Percentiles rank a stretch among this genome's conserved stretches.
These are phyloP conservation scores for Colletotrichum sp. DNA, from an alignment of 2,329 filamentous ascomycete species.

Conservation along the genomic window DNA sequence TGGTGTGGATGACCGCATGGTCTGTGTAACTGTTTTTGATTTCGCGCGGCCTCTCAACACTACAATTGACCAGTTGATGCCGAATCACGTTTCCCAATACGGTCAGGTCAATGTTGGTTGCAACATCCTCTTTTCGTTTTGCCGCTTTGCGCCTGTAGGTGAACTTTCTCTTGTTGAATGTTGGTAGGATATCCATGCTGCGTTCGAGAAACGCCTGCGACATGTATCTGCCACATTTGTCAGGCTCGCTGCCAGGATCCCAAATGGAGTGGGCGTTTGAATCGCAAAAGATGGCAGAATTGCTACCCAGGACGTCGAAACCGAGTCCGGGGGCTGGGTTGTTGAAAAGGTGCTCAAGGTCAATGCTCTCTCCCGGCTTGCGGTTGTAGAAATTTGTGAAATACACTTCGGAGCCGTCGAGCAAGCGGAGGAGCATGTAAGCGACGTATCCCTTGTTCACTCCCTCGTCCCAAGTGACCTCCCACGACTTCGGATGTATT, in stretches of 20 bases:
- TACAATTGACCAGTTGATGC: background rate
- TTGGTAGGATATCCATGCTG: background rate
- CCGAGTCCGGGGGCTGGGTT: background rate
- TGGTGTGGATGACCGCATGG: background rate
- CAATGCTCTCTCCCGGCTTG: background rate
- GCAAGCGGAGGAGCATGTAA: background rate
- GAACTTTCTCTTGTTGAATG: fast-evolving
- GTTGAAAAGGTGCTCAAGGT: background rate
- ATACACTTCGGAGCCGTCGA: background rate
- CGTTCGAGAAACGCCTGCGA: background rate
- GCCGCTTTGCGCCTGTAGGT: background rate
- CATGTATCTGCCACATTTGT: background rate
- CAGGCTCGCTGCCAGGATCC: fast-evolving
- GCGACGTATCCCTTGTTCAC: background rate
- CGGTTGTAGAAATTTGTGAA: background rate
- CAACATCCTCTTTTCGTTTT: fast-evolving
- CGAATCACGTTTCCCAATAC: background rate
- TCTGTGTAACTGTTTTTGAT: background rate
- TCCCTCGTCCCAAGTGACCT: background rate
- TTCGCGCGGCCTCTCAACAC: background rate
- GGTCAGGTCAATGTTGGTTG: background rate
- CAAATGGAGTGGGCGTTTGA: background rate
- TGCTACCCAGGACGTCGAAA: background rate
- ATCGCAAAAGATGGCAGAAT: background rate
- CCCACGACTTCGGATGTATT: background rate